phyloP scores from a whole-genome alignment of 306 rosid species.

The Begonia fuchsioides region DNA sequence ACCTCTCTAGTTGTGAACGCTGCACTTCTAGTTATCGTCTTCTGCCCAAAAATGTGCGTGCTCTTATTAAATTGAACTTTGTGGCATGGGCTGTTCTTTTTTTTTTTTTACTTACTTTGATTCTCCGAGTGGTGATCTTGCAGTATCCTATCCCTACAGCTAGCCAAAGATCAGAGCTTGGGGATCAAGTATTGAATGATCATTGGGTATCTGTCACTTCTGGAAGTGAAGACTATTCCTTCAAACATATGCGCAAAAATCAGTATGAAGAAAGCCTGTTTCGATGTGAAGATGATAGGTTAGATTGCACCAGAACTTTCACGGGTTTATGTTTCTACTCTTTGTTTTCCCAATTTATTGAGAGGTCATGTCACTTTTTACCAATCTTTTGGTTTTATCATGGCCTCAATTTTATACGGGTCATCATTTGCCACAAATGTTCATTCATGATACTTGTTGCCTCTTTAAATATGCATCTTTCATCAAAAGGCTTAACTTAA shows the following conservation, averaged over 20 bases:
- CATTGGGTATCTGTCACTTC: conserved; percentile 98
- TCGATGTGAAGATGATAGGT: conserved; percentile 99
- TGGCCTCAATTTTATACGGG: neutral
- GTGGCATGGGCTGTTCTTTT: conserved; percentile 6
- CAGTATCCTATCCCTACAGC: conserved; percentile 93
- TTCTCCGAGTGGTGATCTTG: conserved; percentile 2
- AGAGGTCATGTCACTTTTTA: conserved; percentile 1
- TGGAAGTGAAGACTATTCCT: conserved; percentile 98
- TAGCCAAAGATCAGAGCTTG: conserved; percentile 80
- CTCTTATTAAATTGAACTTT: neutral
- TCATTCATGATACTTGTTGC: neutral
- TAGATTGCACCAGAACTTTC: conserved; percentile 14
- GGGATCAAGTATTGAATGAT: conserved; percentile 76
- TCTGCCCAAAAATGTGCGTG: conserved; percentile 67
- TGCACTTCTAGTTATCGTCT: conserved; percentile 97
- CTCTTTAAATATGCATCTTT: neutral
- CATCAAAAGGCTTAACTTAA: neutral
- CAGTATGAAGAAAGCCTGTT: conserved; percentile 98
- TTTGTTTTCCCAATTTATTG: conserved; percentile 6
- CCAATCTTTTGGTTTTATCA: neutral
- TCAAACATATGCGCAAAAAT: conserved; percentile 99
- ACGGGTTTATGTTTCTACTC: neutral
- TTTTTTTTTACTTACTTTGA: neutral
- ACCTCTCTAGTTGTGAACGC: conserved; percentile 87
- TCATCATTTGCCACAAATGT: neutral